Evolutionary conservation across 2,329 filamentous ascomycete genomes (phyloP).

Genomic region (Penicillium italicum): DNA sequence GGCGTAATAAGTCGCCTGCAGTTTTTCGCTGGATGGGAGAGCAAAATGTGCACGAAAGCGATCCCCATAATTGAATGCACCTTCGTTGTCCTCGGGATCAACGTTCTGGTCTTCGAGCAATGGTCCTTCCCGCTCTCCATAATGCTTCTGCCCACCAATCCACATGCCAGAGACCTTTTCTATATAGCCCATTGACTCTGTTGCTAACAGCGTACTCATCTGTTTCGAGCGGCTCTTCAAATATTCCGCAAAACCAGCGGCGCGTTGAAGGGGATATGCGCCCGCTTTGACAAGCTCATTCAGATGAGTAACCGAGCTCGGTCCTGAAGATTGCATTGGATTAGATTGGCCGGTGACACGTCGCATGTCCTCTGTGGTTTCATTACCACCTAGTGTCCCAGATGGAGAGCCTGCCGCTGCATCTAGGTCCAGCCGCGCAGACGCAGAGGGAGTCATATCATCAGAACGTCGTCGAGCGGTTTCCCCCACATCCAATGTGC

Average conservation of each 20-base stretch:
- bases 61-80: constrained; percentile 52
- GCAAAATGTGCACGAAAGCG: constrained; percentile 89
- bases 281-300: constrained; percentile 61
- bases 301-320: constrained; percentile 47
- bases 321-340: constrained; percentile 20
- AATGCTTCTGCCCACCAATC: constrained; percentile 86
- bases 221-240: constrained; percentile 73
- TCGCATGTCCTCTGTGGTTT: constrained; percentile 13
- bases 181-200: constrained; percentile 92
- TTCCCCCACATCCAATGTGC: constrained; percentile 28
- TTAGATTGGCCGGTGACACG: constrained; percentile 24
- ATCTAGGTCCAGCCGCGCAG: constrained; percentile 24
- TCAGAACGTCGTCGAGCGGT: constrained; percentile 31
- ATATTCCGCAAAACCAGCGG: constrained; percentile 77
- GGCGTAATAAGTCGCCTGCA: constrained; percentile 89
- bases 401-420: neutral
- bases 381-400: constrained; percentile 2
- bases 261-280: constrained; percentile 75
- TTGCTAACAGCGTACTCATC: constrained; percentile 78
- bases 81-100: constrained; percentile 55
- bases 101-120: constrained; percentile 62
- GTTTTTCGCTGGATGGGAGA: constrained; percentile 74
- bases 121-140: constrained; percentile 67
- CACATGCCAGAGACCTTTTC: constrained; percentile 98
- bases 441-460: constrained; percentile 34